Conservation (phyloP, 2,329 filamentous ascomycete genomes). For the Verticillium nubilum region DNA sequence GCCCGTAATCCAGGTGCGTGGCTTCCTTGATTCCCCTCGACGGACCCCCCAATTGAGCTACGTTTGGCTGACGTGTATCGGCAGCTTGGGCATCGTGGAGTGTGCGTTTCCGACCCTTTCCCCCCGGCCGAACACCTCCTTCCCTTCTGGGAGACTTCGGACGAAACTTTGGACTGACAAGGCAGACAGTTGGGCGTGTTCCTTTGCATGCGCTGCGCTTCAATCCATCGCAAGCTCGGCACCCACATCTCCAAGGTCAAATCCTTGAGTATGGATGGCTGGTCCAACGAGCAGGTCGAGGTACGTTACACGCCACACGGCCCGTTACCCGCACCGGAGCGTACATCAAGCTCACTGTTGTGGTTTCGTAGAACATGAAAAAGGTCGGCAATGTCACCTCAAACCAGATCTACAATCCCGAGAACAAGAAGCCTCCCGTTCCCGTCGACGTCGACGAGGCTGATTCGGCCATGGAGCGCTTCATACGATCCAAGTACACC, state of each 20-base stretch:
- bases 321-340: not conserved
- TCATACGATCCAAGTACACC: slow-evolving; percentile 92
- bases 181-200: slow-evolving; percentile 78
- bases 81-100: slow-evolving; percentile 95
- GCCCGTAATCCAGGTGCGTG: slow-evolving; percentile 78
- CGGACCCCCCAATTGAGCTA: not conserved
- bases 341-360: not conserved
- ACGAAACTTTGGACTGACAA: not conserved
- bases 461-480: slow-evolving; percentile 90
- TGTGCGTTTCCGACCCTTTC: slow-evolving; percentile 47
- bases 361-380: slow-evolving; percentile 77
- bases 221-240: slow-evolving; percentile 91
- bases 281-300: slow-evolving; percentile 93
- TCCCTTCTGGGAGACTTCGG: slow-evolving; percentile 5
- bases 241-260: slow-evolving; percentile 99
- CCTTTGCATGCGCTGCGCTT: slow-evolving; percentile 94
- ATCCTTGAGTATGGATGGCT: slow-evolving; percentile 96
- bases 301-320: slow-evolving; percentile 44
- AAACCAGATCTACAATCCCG: slow-evolving; percentile 86
- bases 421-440: slow-evolving; percentile 74
- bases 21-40: slow-evolving; percentile 2
- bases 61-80: slow-evolving; percentile 8
- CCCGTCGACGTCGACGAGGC: slow-evolving; percentile 89
- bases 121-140: not conserved
- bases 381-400: slow-evolving; percentile 79